Conservation (phyloP, 805 yeast genomes). For the Wickerhamiella azymoides region DNA sequence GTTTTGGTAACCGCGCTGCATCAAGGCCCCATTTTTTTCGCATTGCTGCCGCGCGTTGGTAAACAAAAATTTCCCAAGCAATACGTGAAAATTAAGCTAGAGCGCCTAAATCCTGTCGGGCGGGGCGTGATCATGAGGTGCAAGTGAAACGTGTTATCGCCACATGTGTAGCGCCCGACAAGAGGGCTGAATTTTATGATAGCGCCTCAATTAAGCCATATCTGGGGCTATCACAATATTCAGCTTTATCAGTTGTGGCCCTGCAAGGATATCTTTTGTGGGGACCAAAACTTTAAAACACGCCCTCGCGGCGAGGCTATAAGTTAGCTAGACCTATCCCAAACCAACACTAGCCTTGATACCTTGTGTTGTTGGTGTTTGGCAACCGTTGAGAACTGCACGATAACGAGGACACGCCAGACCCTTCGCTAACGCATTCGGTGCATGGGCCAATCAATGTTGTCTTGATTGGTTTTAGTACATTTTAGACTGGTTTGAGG, state of each 20-base stretch:
- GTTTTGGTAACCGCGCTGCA: too few relatives aligned
- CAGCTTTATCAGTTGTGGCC: neutral
- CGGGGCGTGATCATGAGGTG: too few relatives aligned
- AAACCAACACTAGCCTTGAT: too few relatives aligned
- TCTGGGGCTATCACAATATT: neutral
- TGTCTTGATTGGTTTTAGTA: neutral
- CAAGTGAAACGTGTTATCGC: neutral
- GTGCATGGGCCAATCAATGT: neutral
- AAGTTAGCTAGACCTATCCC: too few relatives aligned
- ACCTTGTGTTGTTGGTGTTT: too few relatives aligned
- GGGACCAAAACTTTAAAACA: neutral
- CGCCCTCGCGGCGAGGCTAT: neutral
- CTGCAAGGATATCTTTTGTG: neutral
- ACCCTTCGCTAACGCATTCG: neutral
- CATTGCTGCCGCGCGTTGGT: too few relatives aligned
- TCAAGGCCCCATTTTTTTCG: too few relatives aligned
- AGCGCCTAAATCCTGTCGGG: too few relatives aligned
- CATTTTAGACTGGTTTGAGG: too few relatives aligned
- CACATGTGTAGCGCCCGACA: neutral
- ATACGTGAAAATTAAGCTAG: too few relatives aligned
- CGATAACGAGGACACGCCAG: neutral
- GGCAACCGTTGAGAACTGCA: too few relatives aligned
- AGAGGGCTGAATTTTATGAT: neutral
- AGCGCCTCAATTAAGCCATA: neutral
- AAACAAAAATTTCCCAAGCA: too few relatives aligned